Conservation (phyloP, 176 grass and related monocot genomes). For the Rhynchospora pubera region DNA sequence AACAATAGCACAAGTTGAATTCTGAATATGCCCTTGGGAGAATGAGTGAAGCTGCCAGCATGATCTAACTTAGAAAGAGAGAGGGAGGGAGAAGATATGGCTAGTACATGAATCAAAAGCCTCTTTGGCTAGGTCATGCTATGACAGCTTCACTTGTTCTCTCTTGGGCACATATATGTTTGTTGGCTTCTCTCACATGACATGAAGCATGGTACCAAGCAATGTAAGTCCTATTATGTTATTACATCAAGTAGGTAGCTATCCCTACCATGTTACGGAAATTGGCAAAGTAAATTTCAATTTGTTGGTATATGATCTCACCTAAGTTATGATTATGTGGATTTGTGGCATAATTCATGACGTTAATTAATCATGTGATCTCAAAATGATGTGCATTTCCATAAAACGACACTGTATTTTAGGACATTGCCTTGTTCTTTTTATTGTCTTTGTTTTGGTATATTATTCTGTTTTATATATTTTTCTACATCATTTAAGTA, state of each 20-base stretch:
- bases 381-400: neutral
- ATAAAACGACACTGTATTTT: neutral
- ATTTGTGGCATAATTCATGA: neutral
- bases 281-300: no score
- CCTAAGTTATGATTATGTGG: neutral
- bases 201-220: neutral
- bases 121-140: slow-evolving; percentile 64
- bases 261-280: no score
- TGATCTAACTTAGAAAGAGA: slow-evolving; percentile 46
- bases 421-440: neutral
- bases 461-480: neutral
- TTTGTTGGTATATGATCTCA: neutral
- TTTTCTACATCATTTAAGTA: neutral
- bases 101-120: neutral
- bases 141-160: slow-evolving; percentile 89
- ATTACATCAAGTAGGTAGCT: neutral
- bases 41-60: slow-evolving; percentile 98
- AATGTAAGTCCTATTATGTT: neutral
- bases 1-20: slow-evolving; percentile 7
- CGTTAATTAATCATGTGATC: neutral
- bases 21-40: slow-evolving; percentile 31
- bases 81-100: neutral
- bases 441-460: neutral
- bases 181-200: neutral
- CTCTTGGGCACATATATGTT: slow-evolving; percentile 34